phyloP scores from a whole-genome alignment of 345 rosid species.

The Noccaea caerulescens region DNA sequence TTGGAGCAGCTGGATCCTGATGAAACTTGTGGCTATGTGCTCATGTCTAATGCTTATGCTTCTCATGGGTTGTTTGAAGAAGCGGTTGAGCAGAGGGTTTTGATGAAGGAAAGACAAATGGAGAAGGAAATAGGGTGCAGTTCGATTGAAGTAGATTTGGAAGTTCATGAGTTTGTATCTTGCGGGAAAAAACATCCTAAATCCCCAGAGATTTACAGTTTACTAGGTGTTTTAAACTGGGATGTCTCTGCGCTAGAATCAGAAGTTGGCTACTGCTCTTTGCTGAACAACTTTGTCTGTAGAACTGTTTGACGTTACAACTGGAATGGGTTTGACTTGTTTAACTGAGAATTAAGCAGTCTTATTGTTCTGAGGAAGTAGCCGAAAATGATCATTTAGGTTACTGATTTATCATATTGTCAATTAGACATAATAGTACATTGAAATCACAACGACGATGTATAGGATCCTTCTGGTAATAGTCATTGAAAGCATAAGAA shows the following conservation, averaged over 20 bases:
- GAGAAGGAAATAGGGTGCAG: constrained; percentile 80
- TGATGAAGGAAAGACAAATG: constrained; percentile 57
- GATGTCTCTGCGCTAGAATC: constrained; percentile 15
- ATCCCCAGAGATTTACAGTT: constrained; percentile 55
- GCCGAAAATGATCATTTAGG: constrained; percentile 15
- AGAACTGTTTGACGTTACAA: constrained; percentile 14
- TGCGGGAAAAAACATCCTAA: constrained; percentile 67
- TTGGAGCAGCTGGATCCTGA: constrained; percentile 56
- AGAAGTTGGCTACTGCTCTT: constrained; percentile 28
- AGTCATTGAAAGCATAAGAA: too few species aligned
- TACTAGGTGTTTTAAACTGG: constrained; percentile 48
- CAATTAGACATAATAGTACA: too few species aligned
- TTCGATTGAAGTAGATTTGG: constrained; percentile 69
- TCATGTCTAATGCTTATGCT: constrained; percentile 75
- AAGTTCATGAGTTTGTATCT: constrained; percentile 81
- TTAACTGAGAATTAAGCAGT: constrained; percentile 3
- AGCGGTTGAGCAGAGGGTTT: constrained; percentile 60
- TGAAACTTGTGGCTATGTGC: constrained; percentile 65
- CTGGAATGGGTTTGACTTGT: constrained; percentile 16
- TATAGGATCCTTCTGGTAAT: too few species aligned
- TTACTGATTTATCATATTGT: constrained; percentile 3
- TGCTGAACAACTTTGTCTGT: constrained; percentile 5
- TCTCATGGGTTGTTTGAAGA: constrained; percentile 53
- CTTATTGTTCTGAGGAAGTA: constrained; percentile 1
- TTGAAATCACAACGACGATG: too few species aligned